phyloP scores from a whole-genome alignment of 192 early-diverging fungal genomes.

The Mortierella hygrophila region DNA sequence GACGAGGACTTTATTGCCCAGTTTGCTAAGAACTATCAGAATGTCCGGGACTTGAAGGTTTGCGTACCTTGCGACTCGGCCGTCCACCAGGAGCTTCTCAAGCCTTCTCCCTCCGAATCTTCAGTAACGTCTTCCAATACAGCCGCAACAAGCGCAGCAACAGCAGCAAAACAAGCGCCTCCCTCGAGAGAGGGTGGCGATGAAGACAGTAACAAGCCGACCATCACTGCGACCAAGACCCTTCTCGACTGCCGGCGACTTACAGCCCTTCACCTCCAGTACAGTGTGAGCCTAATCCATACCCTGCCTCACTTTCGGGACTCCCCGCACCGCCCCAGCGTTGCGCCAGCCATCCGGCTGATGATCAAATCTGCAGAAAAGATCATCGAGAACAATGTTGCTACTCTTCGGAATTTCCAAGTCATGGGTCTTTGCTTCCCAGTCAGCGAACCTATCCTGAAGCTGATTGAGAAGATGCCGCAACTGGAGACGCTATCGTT shows the following conservation, averaged over 20 bases:
- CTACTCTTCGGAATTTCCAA: neutral
- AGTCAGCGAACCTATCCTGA: neutral
- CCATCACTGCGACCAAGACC: neutral
- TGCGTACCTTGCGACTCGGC: neutral
- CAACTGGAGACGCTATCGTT: neutral
- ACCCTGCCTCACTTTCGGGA: neutral
- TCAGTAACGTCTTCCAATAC: neutral
- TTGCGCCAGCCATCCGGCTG: neutral
- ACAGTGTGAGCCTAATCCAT: neutral
- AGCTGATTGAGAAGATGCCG: neutral
- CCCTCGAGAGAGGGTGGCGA: too few relatives aligned
- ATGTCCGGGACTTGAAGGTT: neutral
- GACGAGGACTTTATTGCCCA: neutral
- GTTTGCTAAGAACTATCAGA: conserved; percentile 18
- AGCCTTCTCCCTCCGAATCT: neutral
- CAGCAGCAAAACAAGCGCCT: neutral
- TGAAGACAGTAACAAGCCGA: neutral
- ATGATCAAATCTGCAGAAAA: conserved; percentile 6
- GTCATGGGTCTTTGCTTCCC: neutral
- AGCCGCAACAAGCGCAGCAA: neutral
- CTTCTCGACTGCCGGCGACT: conserved; percentile 6
- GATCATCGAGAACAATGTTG: conserved; percentile 8
- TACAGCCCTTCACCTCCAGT: neutral
- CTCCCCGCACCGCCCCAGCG: neutral
- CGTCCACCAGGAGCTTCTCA: neutral